Evolutionary conservation across 768 basidiomycete genomes (phyloP).

Genomic region (Tricholoma hemisulphureum): DNA sequence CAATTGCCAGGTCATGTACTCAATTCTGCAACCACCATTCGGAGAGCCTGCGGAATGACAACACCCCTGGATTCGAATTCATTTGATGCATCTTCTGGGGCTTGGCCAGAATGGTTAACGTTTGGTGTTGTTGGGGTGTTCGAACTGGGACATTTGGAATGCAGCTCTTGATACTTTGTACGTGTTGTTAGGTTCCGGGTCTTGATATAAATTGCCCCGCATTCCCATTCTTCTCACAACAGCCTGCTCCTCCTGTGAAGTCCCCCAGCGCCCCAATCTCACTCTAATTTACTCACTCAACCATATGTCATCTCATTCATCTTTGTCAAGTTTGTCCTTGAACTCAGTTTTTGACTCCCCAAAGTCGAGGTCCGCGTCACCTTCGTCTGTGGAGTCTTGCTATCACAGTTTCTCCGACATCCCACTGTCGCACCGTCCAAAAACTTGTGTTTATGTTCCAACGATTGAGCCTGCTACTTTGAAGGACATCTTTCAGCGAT

Average conservation of each 20-base stretch:
- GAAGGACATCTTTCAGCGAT: constrained; percentile 30
- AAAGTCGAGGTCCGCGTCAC: constrained; percentile 36
- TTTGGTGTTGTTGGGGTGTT: not conserved
- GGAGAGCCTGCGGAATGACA: not conserved
- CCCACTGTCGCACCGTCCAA: constrained; percentile 13
- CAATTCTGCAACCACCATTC: not conserved
- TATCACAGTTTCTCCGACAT: constrained; percentile 16
- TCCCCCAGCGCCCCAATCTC: not conserved
- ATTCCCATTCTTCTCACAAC: constrained; percentile 2
- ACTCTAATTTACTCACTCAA: not conserved
- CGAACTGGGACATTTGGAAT: constrained; percentile 7
- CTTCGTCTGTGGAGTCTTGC: constrained; percentile 19
- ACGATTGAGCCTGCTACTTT: constrained; percentile 22
- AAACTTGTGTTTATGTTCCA: constrained; percentile 20
- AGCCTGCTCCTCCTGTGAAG: not conserved
- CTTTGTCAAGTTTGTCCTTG: constrained; percentile 33
- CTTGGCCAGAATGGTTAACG: not conserved
- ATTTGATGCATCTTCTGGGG: constrained; percentile 4
- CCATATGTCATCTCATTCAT: constrained; percentile 25
- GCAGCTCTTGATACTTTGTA: constrained; percentile 17
- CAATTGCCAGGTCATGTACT: too few species aligned
- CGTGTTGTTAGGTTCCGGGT: constrained; percentile 20
- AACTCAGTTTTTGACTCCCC: constrained; percentile 32
- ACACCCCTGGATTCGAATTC: constrained; percentile 4
- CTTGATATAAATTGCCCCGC: constrained; percentile 28